Conservation (phyloP, 78 protist species). For the Dictyostelium intermedium region DNA sequence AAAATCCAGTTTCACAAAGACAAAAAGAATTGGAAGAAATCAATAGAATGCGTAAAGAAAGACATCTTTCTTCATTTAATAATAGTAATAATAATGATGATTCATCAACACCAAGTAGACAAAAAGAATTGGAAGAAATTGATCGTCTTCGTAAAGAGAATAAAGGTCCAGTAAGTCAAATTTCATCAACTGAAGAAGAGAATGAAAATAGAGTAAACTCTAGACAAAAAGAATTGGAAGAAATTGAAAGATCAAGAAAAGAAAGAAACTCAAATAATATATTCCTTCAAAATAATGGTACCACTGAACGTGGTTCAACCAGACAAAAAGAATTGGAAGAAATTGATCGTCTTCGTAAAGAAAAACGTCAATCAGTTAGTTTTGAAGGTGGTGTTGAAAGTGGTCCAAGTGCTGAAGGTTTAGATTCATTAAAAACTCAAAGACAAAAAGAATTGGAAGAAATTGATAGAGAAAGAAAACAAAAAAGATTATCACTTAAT, state of each 20-base stretch:
- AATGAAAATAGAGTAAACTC: neutral
- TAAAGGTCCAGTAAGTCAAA: neutral
- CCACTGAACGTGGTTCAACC: neutral
- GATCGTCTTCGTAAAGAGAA: conserved; percentile 19
- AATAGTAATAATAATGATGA: neutral
- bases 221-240: conserved; percentile 14
- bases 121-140: conserved; percentile 38
- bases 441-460: conserved; percentile 41
- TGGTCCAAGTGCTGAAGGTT: neutral
- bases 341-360: neutral
- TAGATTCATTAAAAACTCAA: neutral
- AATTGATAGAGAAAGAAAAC: conserved; percentile 27
- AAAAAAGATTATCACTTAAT: conserved; percentile 12
- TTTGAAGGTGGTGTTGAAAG: neutral
- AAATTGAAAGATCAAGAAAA: conserved; percentile 17
- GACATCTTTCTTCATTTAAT: neutral
- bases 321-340: conserved; percentile 42
- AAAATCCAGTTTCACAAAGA: conserved; percentile 21
- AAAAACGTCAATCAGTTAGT: neutral
- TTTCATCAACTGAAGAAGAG: neutral
- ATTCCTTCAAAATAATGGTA: conserved; percentile 29
- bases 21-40: conserved; percentile 53
- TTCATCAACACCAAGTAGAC: neutral
- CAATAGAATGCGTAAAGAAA: conserved; percentile 19
- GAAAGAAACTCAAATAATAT: neutral